Percentiles rank a stretch among this genome's conserved stretches.
Conservation (phyloP, 176 grass and related monocot species). For the Rhynchospora tenuis region DNA sequence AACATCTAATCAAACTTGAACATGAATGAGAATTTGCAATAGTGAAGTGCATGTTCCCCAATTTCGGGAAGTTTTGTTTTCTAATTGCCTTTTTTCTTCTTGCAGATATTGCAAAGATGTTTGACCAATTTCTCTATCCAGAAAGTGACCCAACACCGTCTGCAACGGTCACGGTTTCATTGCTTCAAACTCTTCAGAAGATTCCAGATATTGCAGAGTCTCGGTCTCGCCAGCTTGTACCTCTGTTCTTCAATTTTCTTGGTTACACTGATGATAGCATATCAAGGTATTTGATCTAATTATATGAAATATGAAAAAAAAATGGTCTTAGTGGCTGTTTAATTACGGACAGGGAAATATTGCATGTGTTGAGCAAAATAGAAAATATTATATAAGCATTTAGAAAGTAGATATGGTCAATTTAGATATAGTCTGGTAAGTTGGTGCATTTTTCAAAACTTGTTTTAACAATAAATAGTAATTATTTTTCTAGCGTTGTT, state of each 20-base stretch:
- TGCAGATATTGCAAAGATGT: conserved; percentile 62
- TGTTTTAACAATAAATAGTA: background rate
- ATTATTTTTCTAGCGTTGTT: background rate
- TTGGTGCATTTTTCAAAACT: background rate
- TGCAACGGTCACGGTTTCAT: conserved; percentile 43
- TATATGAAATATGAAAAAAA: background rate
- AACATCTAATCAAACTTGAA: background rate
- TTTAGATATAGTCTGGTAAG: background rate
- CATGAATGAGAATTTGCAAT: background rate
- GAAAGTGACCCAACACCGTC: conserved; percentile 62
- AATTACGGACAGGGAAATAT: background rate
- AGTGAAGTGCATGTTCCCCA: background rate
- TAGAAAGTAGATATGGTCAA: background rate
- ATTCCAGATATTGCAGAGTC: conserved; percentile 85
- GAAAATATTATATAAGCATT: background rate
- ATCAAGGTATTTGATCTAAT: conserved; percentile 48
- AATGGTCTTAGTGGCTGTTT: background rate
- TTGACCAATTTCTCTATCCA: conserved; percentile 47
- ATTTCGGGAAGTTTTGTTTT: background rate
- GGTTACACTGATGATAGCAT: conserved; percentile 51
- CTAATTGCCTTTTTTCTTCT: conserved; percentile 15
- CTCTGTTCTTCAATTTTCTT: conserved; percentile 86
- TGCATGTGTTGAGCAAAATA: background rate
- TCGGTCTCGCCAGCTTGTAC: conserved; percentile 75
- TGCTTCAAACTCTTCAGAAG: conserved; percentile 81